A percentile compares a stretch with the other conserved stretches of the same genome.
These are phyloP conservation scores for Podospora pseudocomata DNA, from an alignment of 495 filamentous ascomycete genomes.

Conservation along the genomic window DNA sequence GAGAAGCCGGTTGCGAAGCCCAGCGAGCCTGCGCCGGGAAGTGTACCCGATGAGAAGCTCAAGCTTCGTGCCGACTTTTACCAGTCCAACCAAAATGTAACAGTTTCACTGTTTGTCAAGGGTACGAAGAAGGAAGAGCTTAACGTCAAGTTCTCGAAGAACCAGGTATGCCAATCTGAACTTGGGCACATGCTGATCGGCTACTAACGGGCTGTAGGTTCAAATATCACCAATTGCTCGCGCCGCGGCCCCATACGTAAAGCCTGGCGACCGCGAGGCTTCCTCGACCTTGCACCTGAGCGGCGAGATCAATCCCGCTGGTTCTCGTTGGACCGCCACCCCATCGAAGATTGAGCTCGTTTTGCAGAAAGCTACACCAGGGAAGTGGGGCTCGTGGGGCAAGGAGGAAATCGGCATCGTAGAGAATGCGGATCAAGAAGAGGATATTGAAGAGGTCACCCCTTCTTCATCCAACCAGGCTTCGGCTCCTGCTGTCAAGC, in stretches of 20 bases:
- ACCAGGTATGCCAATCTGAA: conserved; percentile 24
- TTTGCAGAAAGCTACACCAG: conserved; percentile 62
- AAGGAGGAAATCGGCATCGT: conserved; percentile 25
- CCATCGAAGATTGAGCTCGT: conserved; percentile 81
- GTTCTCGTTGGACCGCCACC: conserved; percentile 61
- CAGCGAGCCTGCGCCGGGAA: conserved; percentile 18
- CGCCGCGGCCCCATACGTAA: conserved; percentile 25
- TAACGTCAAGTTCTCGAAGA: conserved; percentile 25
- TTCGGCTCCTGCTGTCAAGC: not conserved
- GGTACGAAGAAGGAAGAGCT: conserved; percentile 36
- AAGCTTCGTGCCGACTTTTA: conserved; percentile 39
- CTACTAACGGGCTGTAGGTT: conserved; percentile 21
- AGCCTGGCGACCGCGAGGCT: conserved; percentile 28
- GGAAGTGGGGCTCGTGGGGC: conserved; percentile 67
- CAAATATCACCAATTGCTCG: conserved; percentile 28
- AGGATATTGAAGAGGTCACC: not conserved
- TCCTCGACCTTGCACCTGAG: conserved; percentile 66
- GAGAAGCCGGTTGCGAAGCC: conserved; percentile 20
- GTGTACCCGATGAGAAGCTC: conserved; percentile 30
- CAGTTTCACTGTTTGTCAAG: conserved; percentile 39
- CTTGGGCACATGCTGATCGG: not conserved
- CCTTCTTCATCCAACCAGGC: not conserved
- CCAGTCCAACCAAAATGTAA: conserved; percentile 36
- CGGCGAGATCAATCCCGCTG: conserved; percentile 56
- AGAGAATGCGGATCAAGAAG: not conserved